Evolutionary conservation across 768 basidiomycete genomes (phyloP).

Genomic region (Leccinum aurantiacum): DNA sequence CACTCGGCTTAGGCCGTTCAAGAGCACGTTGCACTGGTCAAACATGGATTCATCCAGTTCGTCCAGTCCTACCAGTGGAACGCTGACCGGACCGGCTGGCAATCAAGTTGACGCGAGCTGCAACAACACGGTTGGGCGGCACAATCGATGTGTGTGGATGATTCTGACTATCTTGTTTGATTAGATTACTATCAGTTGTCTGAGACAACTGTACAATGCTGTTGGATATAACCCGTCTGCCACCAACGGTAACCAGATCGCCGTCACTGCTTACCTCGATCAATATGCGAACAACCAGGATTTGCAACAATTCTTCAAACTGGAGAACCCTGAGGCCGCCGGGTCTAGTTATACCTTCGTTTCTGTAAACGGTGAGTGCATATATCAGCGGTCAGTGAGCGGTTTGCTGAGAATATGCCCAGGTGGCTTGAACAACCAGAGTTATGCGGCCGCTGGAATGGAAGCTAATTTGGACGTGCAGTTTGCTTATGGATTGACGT

Average conservation of each 20-base stretch:
- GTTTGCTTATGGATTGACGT: conserved; percentile 63
- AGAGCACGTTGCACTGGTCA: conserved; percentile 40
- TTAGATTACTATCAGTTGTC: conserved; percentile 50
- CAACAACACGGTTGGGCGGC: conserved; percentile 33
- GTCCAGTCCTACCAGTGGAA: conserved; percentile 4
- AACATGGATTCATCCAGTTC: conserved; percentile 7
- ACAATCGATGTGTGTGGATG: not conserved
- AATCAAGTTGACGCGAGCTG: conserved; percentile 47
- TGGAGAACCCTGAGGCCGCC: conserved; percentile 48
- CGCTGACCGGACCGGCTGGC: conserved; percentile 34
- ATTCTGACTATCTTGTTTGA: not conserved
- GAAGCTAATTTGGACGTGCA: conserved; percentile 73
- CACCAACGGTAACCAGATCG: conserved; percentile 47
- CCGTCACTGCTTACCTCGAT: conserved; percentile 54
- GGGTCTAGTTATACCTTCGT: conserved; percentile 52
- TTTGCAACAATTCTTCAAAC: conserved; percentile 49
- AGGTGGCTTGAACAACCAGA: conserved; percentile 67
- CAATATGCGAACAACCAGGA: conserved; percentile 54
- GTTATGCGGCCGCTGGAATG: conserved; percentile 44
- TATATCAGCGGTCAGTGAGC: not conserved
- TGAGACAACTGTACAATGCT: conserved; percentile 57
- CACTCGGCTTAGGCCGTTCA: conserved; percentile 44
- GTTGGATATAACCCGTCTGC: conserved; percentile 45
- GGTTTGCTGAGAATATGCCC: conserved; percentile 10
- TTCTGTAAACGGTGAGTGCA: not conserved